These are phyloP conservation scores for Globisporangium iwayamae DNA, from an alignment of 352 stramenopile species.

Conservation along the genomic window DNA sequence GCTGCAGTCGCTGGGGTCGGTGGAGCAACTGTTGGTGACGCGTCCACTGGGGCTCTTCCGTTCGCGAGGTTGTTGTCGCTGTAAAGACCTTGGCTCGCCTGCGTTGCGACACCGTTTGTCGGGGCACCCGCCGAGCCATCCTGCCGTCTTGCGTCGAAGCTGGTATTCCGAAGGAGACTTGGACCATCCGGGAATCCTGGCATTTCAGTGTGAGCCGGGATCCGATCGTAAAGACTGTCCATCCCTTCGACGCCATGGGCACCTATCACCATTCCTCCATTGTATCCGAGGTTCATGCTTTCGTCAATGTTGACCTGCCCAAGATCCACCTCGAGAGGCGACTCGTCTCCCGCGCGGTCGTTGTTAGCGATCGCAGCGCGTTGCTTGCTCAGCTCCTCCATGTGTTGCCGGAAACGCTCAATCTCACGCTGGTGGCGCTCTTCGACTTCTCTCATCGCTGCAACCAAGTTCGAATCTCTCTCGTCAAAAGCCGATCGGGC, in stretches of 20 bases:
- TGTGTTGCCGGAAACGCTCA: constrained; percentile 76
- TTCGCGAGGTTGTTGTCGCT: not conserved
- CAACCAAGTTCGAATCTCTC: constrained; percentile 64
- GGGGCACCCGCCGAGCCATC: not conserved
- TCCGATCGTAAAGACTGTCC: not conserved
- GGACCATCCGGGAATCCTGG: not conserved
- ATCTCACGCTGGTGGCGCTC: constrained; percentile 84
- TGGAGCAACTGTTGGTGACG: not conserved
- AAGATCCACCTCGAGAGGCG: constrained; percentile 11
- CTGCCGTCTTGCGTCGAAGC: constrained; percentile 9
- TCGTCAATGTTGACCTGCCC: constrained; percentile 15
- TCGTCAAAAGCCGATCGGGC: constrained; percentile 59
- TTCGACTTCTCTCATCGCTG: constrained; percentile 70
- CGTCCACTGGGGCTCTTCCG: not conserved
- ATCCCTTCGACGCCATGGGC: not conserved
- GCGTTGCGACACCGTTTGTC: not conserved
- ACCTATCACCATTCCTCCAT: not conserved
- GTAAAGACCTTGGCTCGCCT: not conserved
- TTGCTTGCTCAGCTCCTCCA: constrained; percentile 83
- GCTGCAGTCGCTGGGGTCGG: not conserved
- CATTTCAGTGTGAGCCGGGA: not conserved
- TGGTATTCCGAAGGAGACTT: constrained; percentile 7
- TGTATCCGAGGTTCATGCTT: constrained; percentile 10
- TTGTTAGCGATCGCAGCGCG: constrained; percentile 47
- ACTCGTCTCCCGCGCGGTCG: constrained; percentile 26